These are phyloP conservation scores for Suhomyces prunicola DNA, from an alignment of 805 yeast species.

Conservation along the genomic window DNA sequence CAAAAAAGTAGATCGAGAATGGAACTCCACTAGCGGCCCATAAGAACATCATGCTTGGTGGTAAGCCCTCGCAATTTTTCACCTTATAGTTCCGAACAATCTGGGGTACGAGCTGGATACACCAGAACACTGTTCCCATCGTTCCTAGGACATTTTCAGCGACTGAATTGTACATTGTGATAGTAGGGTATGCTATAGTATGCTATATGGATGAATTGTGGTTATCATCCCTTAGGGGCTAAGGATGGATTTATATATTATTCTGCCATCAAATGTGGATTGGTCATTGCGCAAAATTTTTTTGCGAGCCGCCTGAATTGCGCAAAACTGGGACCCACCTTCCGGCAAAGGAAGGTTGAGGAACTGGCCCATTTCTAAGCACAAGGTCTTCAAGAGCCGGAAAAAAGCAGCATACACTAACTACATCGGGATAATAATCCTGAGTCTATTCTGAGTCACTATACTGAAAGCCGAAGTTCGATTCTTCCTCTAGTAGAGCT, in stretches of 20 bases:
- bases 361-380: background rate
- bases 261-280: background rate
- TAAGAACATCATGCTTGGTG: constrained; percentile 80
- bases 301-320: background rate
- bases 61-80: constrained; percentile 83
- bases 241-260: background rate
- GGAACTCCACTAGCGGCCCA: constrained; percentile 80
- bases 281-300: background rate
- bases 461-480: constrained; percentile 18
- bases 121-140: constrained; percentile 89
- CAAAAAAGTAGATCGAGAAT: constrained; percentile 78
- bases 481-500: constrained; percentile 14
- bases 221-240: background rate
- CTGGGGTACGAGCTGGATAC: constrained; percentile 86
- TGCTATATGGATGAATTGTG: background rate
- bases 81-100: constrained; percentile 67
- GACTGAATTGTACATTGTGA: constrained; percentile 26
- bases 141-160: constrained; percentile 81
- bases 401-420: background rate
- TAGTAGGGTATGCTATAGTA: background rate
- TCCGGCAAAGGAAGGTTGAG: background rate
- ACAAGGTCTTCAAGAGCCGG: background rate
- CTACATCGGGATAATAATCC: background rate
- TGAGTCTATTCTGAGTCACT: constrained; percentile 8
- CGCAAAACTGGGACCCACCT: background rate